phyloP scores from a whole-genome alignment of 768 basidiomycete genomes.

The Chalciporus piperatus region DNA sequence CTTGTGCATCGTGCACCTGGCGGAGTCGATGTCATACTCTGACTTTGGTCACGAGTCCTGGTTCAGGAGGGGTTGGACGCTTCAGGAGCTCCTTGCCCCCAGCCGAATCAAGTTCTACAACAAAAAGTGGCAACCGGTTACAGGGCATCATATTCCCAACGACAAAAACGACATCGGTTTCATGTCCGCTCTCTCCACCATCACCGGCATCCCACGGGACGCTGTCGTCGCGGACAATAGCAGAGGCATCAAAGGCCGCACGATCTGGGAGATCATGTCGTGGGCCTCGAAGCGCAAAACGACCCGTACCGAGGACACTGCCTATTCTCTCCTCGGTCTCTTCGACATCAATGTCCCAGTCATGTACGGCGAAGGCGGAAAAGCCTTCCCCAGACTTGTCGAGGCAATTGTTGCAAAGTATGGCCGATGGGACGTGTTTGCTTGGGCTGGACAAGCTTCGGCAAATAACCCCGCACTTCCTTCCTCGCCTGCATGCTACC shows the following conservation, averaged over 20 bases:
- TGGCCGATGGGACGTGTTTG: conserved; percentile 25
- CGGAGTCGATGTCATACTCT: conserved; percentile 8
- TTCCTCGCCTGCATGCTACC: conserved; percentile 21
- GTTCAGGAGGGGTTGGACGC: conserved; percentile 26
- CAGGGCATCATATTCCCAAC: background rate
- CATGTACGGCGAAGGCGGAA: conserved; percentile 31
- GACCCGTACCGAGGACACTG: conserved; percentile 26
- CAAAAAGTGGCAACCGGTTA: conserved; percentile 20
- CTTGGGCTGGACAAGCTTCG: conserved; percentile 23
- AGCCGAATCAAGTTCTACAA: conserved; percentile 25
- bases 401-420: conserved; percentile 13
- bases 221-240: conserved; percentile 20
- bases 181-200: conserved; percentile 6
- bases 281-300: conserved; percentile 32
- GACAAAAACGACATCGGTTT: conserved; percentile 15
- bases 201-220: conserved; percentile 20
- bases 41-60: conserved; percentile 23
- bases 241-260: conserved; percentile 11
- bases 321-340: conserved; percentile 29
- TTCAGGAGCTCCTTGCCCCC: conserved; percentile 29
- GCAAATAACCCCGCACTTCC: conserved; percentile 18
- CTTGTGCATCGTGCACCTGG: conserved; percentile 28
- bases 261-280: conserved; percentile 25
- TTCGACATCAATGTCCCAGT: conserved; percentile 23
- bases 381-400: conserved; percentile 27